Evolutionary conservation across 345 rosid genomes (phyloP).

Genomic region (Hypericum perforatum): DNA sequence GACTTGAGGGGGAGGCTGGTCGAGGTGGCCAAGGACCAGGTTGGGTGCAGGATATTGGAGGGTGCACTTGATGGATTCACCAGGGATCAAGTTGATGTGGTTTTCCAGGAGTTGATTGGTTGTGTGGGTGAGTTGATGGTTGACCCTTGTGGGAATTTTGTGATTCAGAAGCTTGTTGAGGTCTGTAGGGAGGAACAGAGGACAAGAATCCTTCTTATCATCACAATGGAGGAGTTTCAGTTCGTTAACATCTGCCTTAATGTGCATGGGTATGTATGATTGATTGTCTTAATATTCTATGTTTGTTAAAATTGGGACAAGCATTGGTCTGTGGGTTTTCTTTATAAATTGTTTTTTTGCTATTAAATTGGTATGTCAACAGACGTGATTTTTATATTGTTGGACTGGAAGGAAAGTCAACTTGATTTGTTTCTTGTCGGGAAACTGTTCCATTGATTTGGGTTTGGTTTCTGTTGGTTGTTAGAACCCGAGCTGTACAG

Average conservation of each 20-base stretch:
- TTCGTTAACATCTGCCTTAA: constrained; percentile 40
- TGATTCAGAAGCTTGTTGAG: constrained; percentile 39
- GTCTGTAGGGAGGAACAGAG: constrained; percentile 42
- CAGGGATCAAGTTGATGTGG: constrained; percentile 25
- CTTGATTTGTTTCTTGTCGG: neutral
- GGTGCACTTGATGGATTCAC: constrained; percentile 15
- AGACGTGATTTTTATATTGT: no score
- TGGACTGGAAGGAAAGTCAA: no score
- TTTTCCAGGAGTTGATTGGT: constrained; percentile 31
- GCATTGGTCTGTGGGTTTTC: no score
- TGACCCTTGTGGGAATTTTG: constrained; percentile 44
- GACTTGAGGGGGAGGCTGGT: constrained; percentile 26
- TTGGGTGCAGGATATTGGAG: constrained; percentile 20
- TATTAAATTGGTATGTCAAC: no score
- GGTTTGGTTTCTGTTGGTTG: neutral
- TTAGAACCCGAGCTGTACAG: constrained; percentile 42
- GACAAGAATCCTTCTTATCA: constrained; percentile 24
- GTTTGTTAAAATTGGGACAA: no score
- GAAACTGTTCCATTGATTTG: neutral
- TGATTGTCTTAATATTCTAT: no score
- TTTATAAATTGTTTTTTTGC: no score
- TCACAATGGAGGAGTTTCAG: constrained; percentile 21
- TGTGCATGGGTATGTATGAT: constrained; percentile 48
- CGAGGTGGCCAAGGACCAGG: constrained; percentile 30
- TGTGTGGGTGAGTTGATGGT: constrained; percentile 40